Evolutionary conservation across 2,329 filamentous ascomycete genomes (phyloP).

Genomic region (Magnaporthiopsis poae): DNA sequence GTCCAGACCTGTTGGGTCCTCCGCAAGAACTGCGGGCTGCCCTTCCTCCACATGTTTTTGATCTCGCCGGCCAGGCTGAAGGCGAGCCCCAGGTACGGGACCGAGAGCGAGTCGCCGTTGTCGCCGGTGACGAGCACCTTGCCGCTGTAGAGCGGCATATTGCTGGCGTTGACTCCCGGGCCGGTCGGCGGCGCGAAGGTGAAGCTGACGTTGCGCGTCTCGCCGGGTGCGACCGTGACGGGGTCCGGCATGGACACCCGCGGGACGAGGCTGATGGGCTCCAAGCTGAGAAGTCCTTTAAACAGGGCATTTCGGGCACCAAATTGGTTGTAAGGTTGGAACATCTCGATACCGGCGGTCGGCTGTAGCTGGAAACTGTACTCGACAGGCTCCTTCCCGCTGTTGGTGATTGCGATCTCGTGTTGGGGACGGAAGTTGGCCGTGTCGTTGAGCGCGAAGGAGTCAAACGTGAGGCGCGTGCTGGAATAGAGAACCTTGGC

Average conservation of each 20-base stretch:
- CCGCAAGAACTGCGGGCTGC: background rate
- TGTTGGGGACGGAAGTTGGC: slow-evolving; percentile 25
- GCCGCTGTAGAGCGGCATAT: slow-evolving; percentile 2
- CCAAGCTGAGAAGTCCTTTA: background rate
- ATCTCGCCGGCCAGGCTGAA: slow-evolving; percentile 10
- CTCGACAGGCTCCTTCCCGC: slow-evolving; percentile 22
- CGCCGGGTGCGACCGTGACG: slow-evolving; percentile 12
- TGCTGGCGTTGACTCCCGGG: slow-evolving; percentile 1
- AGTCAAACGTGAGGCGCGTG: slow-evolving; percentile 26
- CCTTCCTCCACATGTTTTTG: slow-evolving; percentile 2
- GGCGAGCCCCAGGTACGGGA: slow-evolving; percentile 2
- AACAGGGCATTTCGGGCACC: background rate
- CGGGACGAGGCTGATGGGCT: background rate
- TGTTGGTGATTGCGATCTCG: slow-evolving; percentile 26
- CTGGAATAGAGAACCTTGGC: slow-evolving; percentile 29
- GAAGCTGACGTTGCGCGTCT: slow-evolving; percentile 17
- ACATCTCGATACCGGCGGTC: slow-evolving; percentile 26
- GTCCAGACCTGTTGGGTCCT: slow-evolving; percentile 7
- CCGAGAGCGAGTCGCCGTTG: slow-evolving; percentile 7
- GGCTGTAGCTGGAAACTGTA: slow-evolving; percentile 21
- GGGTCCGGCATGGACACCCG: background rate
- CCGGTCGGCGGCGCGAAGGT: slow-evolving; percentile 17
- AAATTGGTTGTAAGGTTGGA: slow-evolving; percentile 16
- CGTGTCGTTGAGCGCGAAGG: slow-evolving; percentile 36
- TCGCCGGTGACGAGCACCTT: slow-evolving; percentile 1